Conservation (phyloP, 2,329 filamentous ascomycete genomes). For the Tothia fuscella region DNA sequence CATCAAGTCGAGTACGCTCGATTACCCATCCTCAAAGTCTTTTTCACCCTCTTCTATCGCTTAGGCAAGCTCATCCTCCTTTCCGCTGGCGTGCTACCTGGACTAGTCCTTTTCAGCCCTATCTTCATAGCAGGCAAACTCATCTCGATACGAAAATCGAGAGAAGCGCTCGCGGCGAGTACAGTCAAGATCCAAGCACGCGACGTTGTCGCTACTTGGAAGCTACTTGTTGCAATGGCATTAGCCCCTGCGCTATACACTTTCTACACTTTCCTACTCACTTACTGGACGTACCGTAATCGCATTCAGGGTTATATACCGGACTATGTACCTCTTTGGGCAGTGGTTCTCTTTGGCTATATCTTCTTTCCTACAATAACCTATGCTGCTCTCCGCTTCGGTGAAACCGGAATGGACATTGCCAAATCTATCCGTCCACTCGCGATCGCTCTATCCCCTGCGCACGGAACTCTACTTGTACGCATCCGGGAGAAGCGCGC, state of each 20-base stretch:
- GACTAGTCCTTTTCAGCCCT: slow-evolving; percentile 74
- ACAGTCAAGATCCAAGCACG: slow-evolving; percentile 79
- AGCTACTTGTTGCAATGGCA: slow-evolving; percentile 75
- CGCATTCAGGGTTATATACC: slow-evolving; percentile 74
- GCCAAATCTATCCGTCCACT: slow-evolving; percentile 86
- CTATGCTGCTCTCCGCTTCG: slow-evolving; percentile 85
- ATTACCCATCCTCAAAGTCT: slow-evolving; percentile 64
- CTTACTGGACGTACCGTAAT: slow-evolving; percentile 68
- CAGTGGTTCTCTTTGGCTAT: slow-evolving; percentile 62
- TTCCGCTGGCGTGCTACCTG: slow-evolving; percentile 71
- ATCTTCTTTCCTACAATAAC: slow-evolving; percentile 78
- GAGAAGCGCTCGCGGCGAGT: slow-evolving; percentile 71
- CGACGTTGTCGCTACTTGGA: slow-evolving; percentile 91
- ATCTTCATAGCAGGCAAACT: slow-evolving; percentile 76
- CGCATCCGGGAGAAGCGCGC: slow-evolving; percentile 62
- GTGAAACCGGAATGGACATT: slow-evolving; percentile 98
- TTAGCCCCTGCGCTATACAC: slow-evolving; percentile 74
- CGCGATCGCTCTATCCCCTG: slow-evolving; percentile 68
- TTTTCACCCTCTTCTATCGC: slow-evolving; percentile 68
- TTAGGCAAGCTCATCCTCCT: slow-evolving; percentile 66
- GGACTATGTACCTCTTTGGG: slow-evolving; percentile 66
- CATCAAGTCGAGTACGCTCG: slow-evolving; percentile 90
- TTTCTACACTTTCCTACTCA: slow-evolving; percentile 63
- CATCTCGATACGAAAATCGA: slow-evolving; percentile 71
- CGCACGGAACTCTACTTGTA: slow-evolving; percentile 53